phyloP scores from a whole-genome alignment of 257 asterid species.

The Solanum etuberosum region DNA sequence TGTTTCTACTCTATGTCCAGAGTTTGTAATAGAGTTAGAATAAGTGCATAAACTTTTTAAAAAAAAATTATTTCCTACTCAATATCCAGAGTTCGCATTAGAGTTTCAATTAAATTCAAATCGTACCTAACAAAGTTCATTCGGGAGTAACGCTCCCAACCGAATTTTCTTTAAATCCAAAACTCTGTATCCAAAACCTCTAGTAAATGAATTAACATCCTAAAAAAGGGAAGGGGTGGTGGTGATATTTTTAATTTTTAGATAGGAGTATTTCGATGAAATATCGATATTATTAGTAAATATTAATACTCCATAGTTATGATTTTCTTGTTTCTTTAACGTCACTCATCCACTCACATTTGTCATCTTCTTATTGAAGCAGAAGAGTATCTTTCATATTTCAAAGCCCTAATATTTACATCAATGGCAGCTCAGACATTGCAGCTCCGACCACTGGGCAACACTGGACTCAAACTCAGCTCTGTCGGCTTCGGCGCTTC shows the following conservation, averaged over 20 bases:
- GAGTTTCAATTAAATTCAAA: too few species aligned
- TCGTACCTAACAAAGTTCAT: too few species aligned
- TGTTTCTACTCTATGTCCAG: too few species aligned
- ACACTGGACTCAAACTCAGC: constrained; percentile 75
- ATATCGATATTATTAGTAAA: not conserved
- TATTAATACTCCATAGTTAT: too few species aligned
- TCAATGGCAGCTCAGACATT: constrained; percentile 24
- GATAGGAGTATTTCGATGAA: not conserved
- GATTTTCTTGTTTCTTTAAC: too few species aligned
- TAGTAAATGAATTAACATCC: not conserved
- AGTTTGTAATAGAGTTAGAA: not conserved
- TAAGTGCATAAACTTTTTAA: too few species aligned
- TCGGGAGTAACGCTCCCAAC: accelerated
- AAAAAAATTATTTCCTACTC: too few species aligned
- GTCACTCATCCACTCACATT: not conserved
- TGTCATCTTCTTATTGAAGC: not conserved
- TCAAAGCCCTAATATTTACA: not conserved
- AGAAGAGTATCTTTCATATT: not conserved
- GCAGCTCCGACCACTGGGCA: constrained; percentile 73
- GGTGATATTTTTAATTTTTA: not conserved
- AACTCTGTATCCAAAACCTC: not conserved
- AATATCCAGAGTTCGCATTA: too few species aligned
- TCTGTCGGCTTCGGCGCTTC: constrained; percentile 95
- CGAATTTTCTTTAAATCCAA: accelerated
- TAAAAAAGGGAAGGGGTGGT: not conserved